These are phyloP conservation scores for Tritrichomonas foetus DNA, from an alignment of 208 protist species.

Conservation along the genomic window DNA sequence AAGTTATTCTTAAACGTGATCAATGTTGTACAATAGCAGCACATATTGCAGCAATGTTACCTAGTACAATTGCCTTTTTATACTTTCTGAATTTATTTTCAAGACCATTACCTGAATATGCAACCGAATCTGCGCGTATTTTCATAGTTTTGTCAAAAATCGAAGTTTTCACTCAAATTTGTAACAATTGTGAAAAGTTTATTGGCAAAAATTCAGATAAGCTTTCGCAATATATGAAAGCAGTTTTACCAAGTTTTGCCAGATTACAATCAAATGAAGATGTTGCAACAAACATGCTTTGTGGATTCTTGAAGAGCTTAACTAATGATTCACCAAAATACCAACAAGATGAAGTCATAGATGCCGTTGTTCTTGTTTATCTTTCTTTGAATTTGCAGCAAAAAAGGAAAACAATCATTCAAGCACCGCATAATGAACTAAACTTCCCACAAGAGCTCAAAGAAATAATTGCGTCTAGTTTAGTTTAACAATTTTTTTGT, in stretches of 20 bases:
- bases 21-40: background rate
- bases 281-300: background rate
- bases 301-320: background rate
- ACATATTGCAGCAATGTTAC: background rate
- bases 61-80: background rate
- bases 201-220: background rate
- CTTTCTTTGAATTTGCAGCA: background rate
- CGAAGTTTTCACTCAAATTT: background rate
- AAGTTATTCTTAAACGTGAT: too few species aligned
- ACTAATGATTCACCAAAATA: background rate
- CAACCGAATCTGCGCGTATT: background rate
- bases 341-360: background rate
- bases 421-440: too few species aligned
- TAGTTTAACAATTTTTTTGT: too few species aligned
- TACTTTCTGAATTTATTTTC: background rate
- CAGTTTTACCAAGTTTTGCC: background rate
- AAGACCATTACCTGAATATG: background rate
- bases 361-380: background rate
- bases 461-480: too few species aligned
- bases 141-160: background rate
- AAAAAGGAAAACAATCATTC: too few species aligned
- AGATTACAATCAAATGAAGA: background rate
- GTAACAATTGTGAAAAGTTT: background rate
- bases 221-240: background rate
- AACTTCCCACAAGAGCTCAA: too few species aligned